Base-by-base conservation (phyloP, 169 alveolate genomes). In the Cryptosporidium baileyi region DNA sequence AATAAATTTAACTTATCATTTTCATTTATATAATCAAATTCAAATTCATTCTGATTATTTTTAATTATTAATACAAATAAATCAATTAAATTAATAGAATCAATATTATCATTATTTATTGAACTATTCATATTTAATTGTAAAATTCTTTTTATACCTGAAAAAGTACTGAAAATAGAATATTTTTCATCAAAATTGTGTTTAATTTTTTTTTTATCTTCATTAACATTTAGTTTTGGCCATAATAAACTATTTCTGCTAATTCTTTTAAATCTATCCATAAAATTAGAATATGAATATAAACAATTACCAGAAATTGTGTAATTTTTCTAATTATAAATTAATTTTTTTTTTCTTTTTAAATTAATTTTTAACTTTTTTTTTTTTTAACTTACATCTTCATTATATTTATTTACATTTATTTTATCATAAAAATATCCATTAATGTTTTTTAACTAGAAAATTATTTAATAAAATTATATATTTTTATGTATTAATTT, bases 221-320 rank as follows among this genome's bases (percentile, higher is more conserved):
- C 63, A 32, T 47, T 51, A 17, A 11, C 49, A 4, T 13, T 28
- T 22, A 67, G 34, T 36, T 67, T 67, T 26, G 82, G 82, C 82
- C 82, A 67, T 47, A 67, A 32, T 15, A 67, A 28, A 28, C 63
- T 47, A 67, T 51, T 67, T 44, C 49, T 67, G 44, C 63, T 67
- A 3, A 67, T 38, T 47, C 24, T 67, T 51, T 36, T 67, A 67
- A 67, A 67, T 26, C 49, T 57, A 17, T 45, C 44, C 9, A 47
- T 38, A 47, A 67, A 67, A 9, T 28, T 67, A 9, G 63, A 47
- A 34, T 67, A 67, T 17, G 34, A 22, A 22, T 49, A n/a, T 51
- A 67, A 45, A 30, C 82, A 67, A 44, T 38, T 67, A 13, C 82
- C 82, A 2, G 60, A 38, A 30, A 63, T 40, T 9, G 24, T 63